Conservation (phyloP, 352 stramenopile species). For the Bremia lactucae region DNA sequence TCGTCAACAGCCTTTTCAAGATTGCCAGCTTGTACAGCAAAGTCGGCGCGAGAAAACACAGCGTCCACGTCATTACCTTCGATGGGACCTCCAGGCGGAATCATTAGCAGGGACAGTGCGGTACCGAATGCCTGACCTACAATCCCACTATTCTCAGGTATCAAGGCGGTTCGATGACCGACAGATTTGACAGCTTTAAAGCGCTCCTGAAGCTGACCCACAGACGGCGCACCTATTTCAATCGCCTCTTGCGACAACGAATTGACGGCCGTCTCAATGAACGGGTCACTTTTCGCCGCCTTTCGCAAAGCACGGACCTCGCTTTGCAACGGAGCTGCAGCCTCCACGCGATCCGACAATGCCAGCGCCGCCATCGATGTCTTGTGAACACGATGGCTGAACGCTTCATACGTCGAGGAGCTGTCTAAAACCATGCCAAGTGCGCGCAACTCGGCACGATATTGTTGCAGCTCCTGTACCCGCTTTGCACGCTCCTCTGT, state of each 20-base stretch:
- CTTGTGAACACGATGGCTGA: constrained; percentile 81
- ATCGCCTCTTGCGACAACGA: constrained; percentile 47
- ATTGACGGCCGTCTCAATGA: constrained; percentile 63
- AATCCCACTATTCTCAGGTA: constrained; percentile 59
- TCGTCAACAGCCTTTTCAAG: constrained; percentile 62
- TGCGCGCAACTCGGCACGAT: constrained; percentile 51
- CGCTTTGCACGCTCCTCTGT: constrained; percentile 53
- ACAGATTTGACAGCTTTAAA: constrained; percentile 75
- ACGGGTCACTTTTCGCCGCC: constrained; percentile 55
- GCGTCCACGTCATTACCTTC: constrained; percentile 62
- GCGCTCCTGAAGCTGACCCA: constrained; percentile 70
- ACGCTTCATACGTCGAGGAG: constrained; percentile 73
- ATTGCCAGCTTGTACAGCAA: constrained; percentile 69
- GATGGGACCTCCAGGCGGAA: constrained; percentile 65
- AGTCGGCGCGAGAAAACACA: constrained; percentile 71
- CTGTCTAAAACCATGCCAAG: constrained; percentile 59
- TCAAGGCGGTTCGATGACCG: constrained; percentile 51
- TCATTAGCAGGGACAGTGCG: constrained; percentile 63
- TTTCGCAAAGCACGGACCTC: constrained; percentile 66
- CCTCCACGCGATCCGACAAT: constrained; percentile 74
- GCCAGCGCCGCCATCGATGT: constrained; percentile 65
- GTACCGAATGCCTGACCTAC: constrained; percentile 61
- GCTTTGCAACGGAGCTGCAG: constrained; percentile 46
- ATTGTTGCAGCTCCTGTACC: constrained; percentile 47
- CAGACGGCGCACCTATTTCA: constrained; percentile 57